Percentiles rank a stretch among this genome's conserved stretches.
These are phyloP conservation scores for Ampelomyces quisqualis DNA, from an alignment of 2,329 filamentous ascomycete species.

Conservation along the genomic window DNA sequence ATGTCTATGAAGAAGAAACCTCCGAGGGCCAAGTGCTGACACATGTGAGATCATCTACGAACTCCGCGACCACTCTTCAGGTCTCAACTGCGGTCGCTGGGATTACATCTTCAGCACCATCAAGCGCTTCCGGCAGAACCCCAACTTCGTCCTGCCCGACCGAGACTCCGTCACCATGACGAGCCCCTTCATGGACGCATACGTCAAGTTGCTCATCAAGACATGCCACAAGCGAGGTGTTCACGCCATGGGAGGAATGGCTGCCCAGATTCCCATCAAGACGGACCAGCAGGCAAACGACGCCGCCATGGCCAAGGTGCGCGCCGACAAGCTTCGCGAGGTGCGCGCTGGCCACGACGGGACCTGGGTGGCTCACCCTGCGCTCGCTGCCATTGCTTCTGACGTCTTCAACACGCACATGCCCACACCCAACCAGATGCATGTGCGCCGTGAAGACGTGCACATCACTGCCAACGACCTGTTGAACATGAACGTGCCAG, in stretches of 20 bases:
- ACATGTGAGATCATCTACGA: conserved; percentile 83
- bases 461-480: conserved; percentile 83
- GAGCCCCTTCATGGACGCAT: conserved; percentile 96
- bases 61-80: conserved; percentile 91
- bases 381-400: conserved; percentile 80
- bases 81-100: conserved; percentile 98
- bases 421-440: conserved; percentile 97
- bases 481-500: conserved; percentile 97
- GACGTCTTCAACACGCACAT: conserved; percentile 98
- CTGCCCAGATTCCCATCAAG: conserved; percentile 98
- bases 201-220: conserved; percentile 96
- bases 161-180: conserved; percentile 94
- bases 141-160: conserved; percentile 90
- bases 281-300: conserved; percentile 89
- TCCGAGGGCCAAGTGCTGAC: background rate
- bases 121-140: conserved; percentile 97
- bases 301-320: conserved; percentile 87
- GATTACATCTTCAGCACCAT: conserved; percentile 99
- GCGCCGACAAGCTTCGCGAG: conserved; percentile 94
- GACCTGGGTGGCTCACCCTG: conserved; percentile 97
- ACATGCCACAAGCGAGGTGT: conserved; percentile 95
- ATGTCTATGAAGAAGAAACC: conserved; percentile 1
- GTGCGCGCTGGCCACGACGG: conserved; percentile 93
- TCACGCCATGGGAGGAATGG: conserved; percentile 99
- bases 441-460: conserved; percentile 86